Evolutionary conservation across 169 alveolate genomes (phyloP).

Genomic region (Eimeria sp.): DNA sequence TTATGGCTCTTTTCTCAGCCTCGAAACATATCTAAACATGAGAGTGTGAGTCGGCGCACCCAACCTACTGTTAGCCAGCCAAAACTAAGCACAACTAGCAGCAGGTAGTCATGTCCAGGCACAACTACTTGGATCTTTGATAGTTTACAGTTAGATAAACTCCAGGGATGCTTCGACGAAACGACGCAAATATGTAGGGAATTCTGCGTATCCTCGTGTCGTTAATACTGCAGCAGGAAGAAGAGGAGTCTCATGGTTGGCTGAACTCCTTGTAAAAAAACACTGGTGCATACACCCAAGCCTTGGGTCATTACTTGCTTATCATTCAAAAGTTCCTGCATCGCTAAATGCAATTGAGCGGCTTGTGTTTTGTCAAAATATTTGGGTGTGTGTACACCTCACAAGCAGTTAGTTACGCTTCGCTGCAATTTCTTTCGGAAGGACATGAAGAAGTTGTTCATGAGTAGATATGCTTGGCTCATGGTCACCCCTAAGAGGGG

Average conservation of each 20-base stretch:
- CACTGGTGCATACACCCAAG: neutral
- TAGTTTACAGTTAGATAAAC: no score
- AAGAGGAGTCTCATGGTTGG: neutral
- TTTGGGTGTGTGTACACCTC: neutral
- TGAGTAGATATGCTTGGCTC: neutral
- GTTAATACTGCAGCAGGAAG: neutral
- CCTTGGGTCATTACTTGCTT: neutral
- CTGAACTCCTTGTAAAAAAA: neutral
- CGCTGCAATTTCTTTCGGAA: neutral
- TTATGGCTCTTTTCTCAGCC: no score
- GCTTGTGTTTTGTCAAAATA: neutral
- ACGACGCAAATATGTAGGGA: neutral
- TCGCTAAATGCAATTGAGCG: no score
- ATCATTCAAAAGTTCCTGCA: no score
- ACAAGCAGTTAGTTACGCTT: neutral
- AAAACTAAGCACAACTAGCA: no score
- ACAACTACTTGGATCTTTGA: no score
- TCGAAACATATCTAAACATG: no score
- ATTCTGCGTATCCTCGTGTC: neutral
- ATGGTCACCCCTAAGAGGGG: neutral
- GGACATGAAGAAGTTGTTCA: neutral
- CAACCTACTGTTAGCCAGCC: no score
- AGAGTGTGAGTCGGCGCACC: no score
- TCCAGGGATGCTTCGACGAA: neutral
- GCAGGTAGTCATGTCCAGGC: no score